phyloP scores from a whole-genome alignment of 805 yeast genomes.

The Candida taoyuanica region DNA sequence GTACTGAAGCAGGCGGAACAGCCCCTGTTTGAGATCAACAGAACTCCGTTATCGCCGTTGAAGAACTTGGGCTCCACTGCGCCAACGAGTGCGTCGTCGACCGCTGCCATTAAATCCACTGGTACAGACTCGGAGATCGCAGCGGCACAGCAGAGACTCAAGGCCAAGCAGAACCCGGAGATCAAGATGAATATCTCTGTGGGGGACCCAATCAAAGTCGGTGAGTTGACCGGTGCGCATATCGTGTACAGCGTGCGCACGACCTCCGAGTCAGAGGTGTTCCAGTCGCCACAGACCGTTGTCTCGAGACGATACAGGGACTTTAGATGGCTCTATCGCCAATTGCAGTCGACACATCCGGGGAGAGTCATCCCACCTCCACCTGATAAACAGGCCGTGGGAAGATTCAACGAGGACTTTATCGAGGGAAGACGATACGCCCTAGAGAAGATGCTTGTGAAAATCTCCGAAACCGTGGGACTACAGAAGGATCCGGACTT shows the following conservation, averaged over 20 bases:
- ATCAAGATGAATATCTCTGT: constrained; percentile 58
- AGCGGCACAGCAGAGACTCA: constrained; percentile 10
- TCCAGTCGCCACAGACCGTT: constrained; percentile 37
- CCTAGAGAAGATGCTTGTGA: constrained; percentile 78
- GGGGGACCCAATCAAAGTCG: constrained; percentile 88
- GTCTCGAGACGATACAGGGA: constrained; percentile 88
- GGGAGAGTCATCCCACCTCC: constrained; percentile 94
- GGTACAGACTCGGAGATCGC: constrained; percentile 7
- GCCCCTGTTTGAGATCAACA: constrained; percentile 47
- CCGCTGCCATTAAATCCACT: background rate
- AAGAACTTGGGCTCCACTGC: constrained; percentile 10
- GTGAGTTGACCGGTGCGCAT: constrained; percentile 85
- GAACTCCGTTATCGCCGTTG: constrained; percentile 26
- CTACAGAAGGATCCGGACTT: constrained; percentile 75
- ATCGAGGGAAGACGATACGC: constrained; percentile 82
- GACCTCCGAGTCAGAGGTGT: constrained; percentile 34
- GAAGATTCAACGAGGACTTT: constrained; percentile 86
- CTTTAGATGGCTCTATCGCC: constrained; percentile 91
- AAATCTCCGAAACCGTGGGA: constrained; percentile 52
- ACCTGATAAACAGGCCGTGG: constrained; percentile 89
- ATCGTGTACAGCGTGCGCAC: constrained; percentile 80
- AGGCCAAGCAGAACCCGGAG: constrained; percentile 14
- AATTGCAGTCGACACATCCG: constrained; percentile 79
- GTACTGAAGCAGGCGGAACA: constrained; percentile 45
- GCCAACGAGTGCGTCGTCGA: constrained; percentile 6